Conservation (phyloP, 345 rosid species). For the Eucalyptus erythrocorys region DNA sequence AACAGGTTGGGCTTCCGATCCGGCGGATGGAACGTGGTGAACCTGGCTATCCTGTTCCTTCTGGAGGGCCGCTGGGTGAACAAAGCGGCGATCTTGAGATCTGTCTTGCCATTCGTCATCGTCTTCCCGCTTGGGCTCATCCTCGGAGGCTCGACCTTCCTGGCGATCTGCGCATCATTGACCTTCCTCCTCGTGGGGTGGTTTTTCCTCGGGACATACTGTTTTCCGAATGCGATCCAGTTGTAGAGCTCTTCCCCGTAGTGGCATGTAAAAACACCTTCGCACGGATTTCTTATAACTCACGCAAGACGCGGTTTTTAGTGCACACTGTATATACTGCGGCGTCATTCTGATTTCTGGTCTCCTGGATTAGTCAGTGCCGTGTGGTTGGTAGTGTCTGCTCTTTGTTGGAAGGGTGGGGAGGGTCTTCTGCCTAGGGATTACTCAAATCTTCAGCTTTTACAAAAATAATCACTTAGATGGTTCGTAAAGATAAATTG, state of each 20-base stretch:
- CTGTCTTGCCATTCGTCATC: conserved; percentile 46
- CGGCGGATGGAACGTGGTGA: conserved; percentile 88
- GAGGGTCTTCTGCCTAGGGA: not conserved
- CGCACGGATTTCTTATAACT: not conserved
- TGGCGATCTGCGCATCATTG: conserved; percentile 33
- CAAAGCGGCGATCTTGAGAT: conserved; percentile 34
- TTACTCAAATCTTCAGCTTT: too few species aligned
- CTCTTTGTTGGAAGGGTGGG: not conserved
- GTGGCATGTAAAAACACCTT: not conserved
- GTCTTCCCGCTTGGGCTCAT: conserved; percentile 38
- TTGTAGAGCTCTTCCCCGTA: conserved; percentile 20
- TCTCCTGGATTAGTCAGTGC: not conserved
- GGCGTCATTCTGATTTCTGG: not conserved
- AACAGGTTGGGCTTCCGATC: conserved; percentile 62
- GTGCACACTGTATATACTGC: not conserved
- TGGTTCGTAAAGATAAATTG: too few species aligned
- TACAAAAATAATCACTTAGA: too few species aligned
- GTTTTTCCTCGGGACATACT: conserved; percentile 77
- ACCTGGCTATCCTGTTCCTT: conserved; percentile 59
- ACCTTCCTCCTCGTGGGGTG: conserved; percentile 55
- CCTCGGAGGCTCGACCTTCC: conserved; percentile 56
- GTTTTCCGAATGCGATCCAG: conserved; percentile 60
- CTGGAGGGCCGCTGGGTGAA: conserved; percentile 77
- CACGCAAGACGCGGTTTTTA: not conserved
- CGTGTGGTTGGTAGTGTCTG: not conserved